Conservation (phyloP, 768 basidiomycete genomes). For the Auriscalpium vulgare region DNA sequence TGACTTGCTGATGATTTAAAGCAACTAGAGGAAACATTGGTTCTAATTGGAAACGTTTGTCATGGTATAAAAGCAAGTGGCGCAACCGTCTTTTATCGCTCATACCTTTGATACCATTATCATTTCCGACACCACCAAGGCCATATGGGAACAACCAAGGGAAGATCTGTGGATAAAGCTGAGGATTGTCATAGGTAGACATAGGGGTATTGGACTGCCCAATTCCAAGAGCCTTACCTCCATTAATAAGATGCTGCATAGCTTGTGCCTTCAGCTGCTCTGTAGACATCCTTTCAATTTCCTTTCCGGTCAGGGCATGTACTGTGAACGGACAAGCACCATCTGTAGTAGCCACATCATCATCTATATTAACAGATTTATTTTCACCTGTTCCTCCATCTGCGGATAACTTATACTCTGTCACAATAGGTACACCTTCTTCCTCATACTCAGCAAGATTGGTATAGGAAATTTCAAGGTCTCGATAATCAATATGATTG, state of each 20-base stretch:
- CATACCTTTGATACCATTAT: neutral
- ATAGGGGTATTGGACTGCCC: too few species aligned
- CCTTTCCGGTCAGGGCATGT: too few species aligned
- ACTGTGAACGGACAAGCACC: too few species aligned
- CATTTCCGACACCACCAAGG: constrained; percentile 26
- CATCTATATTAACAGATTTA: constrained; percentile 19
- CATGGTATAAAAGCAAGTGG: constrained; percentile 29
- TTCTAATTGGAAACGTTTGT: constrained; percentile 33
- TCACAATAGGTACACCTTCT: constrained; percentile 17
- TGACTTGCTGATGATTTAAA: constrained; percentile 34
- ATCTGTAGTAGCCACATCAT: too few species aligned
- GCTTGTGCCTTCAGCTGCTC: too few species aligned
- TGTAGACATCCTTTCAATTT: too few species aligned
- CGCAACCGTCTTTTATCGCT: constrained; percentile 22
- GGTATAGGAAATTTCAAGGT: constrained; percentile 10
- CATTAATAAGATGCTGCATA: too few species aligned
- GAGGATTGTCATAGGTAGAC: too few species aligned
- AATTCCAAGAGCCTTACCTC: too few species aligned
- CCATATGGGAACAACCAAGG: constrained; percentile 36
- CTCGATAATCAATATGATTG: neutral
- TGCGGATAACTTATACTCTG: neutral
- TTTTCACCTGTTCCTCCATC: neutral
- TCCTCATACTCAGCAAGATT: constrained; percentile 15
- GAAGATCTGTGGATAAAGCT: too few species aligned
- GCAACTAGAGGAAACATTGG: constrained; percentile 28